Evolutionary conservation across 306 rosid genomes (phyloP).

Genomic region (Trifolium repens): DNA sequence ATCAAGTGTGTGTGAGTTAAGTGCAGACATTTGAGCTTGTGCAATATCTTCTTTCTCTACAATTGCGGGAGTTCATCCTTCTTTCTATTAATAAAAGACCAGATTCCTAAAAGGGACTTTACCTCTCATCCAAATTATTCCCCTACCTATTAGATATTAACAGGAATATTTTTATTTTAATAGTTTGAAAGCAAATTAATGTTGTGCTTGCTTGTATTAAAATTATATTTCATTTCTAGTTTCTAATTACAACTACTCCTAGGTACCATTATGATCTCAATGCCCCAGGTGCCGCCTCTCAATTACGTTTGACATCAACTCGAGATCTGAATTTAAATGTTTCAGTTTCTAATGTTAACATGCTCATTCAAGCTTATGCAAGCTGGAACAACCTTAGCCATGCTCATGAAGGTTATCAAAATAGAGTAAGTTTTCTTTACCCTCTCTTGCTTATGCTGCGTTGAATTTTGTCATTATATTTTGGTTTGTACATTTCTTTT

Average conservation of each 20-base stretch:
- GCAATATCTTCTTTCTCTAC: not conserved
- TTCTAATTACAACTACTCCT: constrained; percentile 42
- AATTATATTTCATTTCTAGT: constrained; percentile 22
- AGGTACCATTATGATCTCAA: constrained; percentile 85
- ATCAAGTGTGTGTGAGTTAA: not conserved
- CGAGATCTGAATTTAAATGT: constrained; percentile 90
- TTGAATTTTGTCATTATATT: constrained; percentile 11
- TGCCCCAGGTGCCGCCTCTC: constrained; percentile 88
- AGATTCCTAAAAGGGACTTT: not conserved
- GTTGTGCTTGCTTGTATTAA: not conserved
- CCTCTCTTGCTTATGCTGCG: constrained; percentile 34
- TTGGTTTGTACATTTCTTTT: constrained; percentile 12
- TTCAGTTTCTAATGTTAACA: constrained; percentile 88
- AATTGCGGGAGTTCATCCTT: constrained; percentile 2
- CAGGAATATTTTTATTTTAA: constrained; percentile 24
- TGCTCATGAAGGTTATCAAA: constrained; percentile 58
- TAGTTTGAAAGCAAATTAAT: not conserved
- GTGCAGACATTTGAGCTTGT: constrained; percentile 1
- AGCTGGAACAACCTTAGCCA: constrained; percentile 89
- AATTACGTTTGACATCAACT: constrained; percentile 84
- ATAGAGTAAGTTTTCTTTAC: constrained; percentile 52
- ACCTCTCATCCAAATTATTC: not conserved
- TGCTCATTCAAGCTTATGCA: constrained; percentile 98
- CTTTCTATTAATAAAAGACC: not conserved
- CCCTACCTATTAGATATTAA: not conserved